phyloP scores from a whole-genome alignment of 169 alveolate genomes.

The Plasmodium ovale region DNA sequence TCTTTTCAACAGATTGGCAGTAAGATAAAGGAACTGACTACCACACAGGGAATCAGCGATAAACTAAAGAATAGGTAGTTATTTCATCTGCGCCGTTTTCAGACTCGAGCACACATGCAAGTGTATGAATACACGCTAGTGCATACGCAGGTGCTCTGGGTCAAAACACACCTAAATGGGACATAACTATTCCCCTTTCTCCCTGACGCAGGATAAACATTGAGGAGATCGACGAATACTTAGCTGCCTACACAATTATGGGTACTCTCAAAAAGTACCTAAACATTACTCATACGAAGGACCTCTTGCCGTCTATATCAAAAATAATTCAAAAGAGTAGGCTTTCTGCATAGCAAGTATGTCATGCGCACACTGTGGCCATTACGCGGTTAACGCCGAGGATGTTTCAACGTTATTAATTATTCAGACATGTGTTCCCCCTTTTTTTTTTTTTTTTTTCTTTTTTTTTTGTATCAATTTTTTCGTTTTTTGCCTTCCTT shows the following conservation, averaged over 20 bases:
- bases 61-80: slow-evolving; percentile 63
- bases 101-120: not conserved
- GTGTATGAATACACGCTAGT: not conserved
- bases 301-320: slow-evolving; percentile 73
- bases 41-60: slow-evolving; percentile 40
- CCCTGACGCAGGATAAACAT: slow-evolving; percentile 15
- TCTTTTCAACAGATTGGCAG: slow-evolving; percentile 40
- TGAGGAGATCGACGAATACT: slow-evolving; percentile 66
- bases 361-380: too few relatives aligned
- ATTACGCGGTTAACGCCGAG: too few relatives aligned
- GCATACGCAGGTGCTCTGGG: not conserved
- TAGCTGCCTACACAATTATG: slow-evolving; percentile 72
- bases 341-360: slow-evolving; percentile 9
- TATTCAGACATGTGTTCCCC: too few relatives aligned
- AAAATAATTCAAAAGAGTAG: slow-evolving; percentile 63
- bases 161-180: not conserved
- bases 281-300: slow-evolving; percentile 63
- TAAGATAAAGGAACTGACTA: slow-evolving; percentile 32
- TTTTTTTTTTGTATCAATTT: too few relatives aligned
- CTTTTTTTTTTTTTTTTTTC: too few relatives aligned
- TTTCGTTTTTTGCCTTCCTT: too few relatives aligned
- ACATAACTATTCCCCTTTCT: not conserved
- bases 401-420: too few relatives aligned
- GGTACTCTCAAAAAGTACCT: slow-evolving; percentile 56
- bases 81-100: not conserved